These are phyloP conservation scores for Arthromyces matolae DNA, from an alignment of 768 basidiomycete species.

Conservation along the genomic window DNA sequence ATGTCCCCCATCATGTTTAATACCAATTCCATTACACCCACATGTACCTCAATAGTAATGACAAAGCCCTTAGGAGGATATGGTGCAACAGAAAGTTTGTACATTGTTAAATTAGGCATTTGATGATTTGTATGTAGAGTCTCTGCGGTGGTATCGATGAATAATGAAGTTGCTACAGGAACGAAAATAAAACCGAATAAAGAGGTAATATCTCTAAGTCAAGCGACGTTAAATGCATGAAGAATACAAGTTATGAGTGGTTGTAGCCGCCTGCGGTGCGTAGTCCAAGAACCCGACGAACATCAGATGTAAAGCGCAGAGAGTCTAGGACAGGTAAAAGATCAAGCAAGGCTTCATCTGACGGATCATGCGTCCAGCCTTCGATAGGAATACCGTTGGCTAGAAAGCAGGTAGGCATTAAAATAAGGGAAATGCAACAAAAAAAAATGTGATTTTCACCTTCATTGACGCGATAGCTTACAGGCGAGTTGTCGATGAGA, in stretches of 20 bases:
- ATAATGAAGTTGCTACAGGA: constrained; percentile 22
- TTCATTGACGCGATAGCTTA: constrained; percentile 90
- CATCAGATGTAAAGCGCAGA: constrained; percentile 92
- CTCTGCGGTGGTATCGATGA: constrained; percentile 32
- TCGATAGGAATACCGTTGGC: constrained; percentile 99
- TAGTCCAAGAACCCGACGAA: constrained; percentile 83
- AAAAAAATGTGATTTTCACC: constrained; percentile 54
- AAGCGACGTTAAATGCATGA: constrained; percentile 8
- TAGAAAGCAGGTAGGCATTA: constrained; percentile 30
- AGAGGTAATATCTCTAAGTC: constrained; percentile 23
- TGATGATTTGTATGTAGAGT: constrained; percentile 18
- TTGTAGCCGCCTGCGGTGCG: constrained; percentile 40
- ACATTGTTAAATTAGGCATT: constrained; percentile 26
- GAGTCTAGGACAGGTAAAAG: constrained; percentile 94
- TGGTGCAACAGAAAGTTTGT: constrained; percentile 12
- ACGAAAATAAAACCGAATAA: constrained; percentile 24
- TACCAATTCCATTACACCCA: constrained; percentile 16
- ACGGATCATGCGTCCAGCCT: constrained; percentile 97
- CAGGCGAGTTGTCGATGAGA: constrained; percentile 93
- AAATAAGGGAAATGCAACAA: constrained; percentile 2
- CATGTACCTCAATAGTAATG: constrained; percentile 26
- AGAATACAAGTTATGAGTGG: constrained; percentile 23
- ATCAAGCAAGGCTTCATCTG: constrained; percentile 94
- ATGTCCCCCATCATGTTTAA: constrained; percentile 18
- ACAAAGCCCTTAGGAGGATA: constrained; percentile 8